Percentiles rank a stretch among this genome's conserved stretches.
phyloP scores from a whole-genome alignment of 208 protist species.

The Plasmodiophora brassicae region DNA sequence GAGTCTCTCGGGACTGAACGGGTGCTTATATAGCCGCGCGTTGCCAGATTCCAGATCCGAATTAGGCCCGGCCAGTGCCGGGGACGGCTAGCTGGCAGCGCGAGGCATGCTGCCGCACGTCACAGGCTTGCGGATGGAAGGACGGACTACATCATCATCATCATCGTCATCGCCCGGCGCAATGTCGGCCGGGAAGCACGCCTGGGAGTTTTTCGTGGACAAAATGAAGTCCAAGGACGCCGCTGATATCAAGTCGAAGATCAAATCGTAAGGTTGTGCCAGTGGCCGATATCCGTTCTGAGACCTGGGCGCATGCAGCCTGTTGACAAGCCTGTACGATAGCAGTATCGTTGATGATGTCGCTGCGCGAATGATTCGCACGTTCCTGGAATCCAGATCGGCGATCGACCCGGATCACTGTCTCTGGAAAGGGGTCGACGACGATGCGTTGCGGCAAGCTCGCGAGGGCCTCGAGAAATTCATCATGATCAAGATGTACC shows the following conservation, averaged over 20 bases:
- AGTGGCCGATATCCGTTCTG: neutral
- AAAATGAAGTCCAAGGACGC: neutral
- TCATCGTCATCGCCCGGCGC: too few species aligned
- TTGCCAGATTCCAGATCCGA: too few species aligned
- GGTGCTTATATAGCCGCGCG: too few species aligned
- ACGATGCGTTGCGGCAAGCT: neutral
- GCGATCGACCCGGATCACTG: neutral
- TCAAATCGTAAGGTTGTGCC: neutral
- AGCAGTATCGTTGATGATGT: neutral
- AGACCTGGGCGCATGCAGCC: neutral
- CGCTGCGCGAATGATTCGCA: neutral
- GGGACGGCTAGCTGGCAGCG: too few species aligned
- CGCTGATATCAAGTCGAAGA: neutral
- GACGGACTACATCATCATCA: too few species aligned
- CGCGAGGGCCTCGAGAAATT: neutral
- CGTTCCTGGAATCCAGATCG: neutral
- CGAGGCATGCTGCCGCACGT: too few species aligned
- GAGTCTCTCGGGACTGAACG: too few species aligned
- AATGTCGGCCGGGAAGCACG: too few species aligned
- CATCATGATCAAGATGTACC: constrained; percentile 28
- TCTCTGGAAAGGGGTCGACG: neutral
- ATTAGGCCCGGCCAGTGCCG: too few species aligned
- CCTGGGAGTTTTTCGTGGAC: constrained; percentile 2
- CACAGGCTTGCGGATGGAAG: too few species aligned
- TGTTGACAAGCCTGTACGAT: neutral